Evolutionary conservation across 2,329 filamentous ascomycete genomes (phyloP), one percentile per base, ranked within the genome.

Genomic region (Fusarium sp.): DNA sequence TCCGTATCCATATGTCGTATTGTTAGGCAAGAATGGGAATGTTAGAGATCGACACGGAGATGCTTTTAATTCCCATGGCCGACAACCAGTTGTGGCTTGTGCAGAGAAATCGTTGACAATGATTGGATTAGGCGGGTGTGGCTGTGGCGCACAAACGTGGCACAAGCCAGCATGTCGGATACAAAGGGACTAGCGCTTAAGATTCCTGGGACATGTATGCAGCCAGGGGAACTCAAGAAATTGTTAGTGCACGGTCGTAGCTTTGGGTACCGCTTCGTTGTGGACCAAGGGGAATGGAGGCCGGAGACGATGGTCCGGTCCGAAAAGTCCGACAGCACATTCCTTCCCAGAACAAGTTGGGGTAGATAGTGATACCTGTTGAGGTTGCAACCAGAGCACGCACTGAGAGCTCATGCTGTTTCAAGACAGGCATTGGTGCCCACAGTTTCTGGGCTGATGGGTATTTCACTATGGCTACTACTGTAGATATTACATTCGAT

Each of bases 211-310:
- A 51, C 15, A 18, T 69, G 36, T 42, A 47, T 49, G 35, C 57
- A 44, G 56, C 33, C 61, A 58, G 56, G 59, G 62, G 60, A 57
- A 35, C 57, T 57, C 66, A 70, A 57, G 44, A 51, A 44, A 63
- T 64, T 76, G 74, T 77, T 74, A 74, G 70, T 59, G 62, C 64
- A 67, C 28, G 17, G n/a, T 72, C 67, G 66, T 74, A 67, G 51
- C 54, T 66, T 49, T 63, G 44, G 33, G 75, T 75, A 74, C 75
- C 63, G 26, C 26, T 12, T 41, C 24, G 14, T 35, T 47, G 57
- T 33, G 42, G 38, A 33, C 41, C 26, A 31, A 41, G 38, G 66
- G 58, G 71, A 66, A 75, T 68, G 62, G 22, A 52, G n/a, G 39
- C 45, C 71, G 75, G 74, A 76, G 58, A 24, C 36, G 54, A 65